Conservation (phyloP, 2,329 filamentous ascomycete species). For the Bipolaris cookei region DNA sequence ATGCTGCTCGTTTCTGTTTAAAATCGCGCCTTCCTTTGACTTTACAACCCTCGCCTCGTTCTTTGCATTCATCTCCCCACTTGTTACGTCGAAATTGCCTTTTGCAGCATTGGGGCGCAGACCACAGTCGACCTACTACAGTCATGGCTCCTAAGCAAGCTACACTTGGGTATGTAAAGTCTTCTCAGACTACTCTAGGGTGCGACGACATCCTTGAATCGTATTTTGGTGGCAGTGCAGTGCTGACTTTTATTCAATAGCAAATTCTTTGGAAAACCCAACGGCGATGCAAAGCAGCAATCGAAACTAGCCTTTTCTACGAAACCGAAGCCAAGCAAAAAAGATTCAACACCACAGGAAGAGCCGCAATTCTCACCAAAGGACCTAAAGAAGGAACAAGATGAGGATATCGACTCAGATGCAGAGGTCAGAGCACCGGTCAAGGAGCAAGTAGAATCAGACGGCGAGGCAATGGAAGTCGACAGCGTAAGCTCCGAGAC, state of each 20-base stretch:
- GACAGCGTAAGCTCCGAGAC: conserved; percentile 32
- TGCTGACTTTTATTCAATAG: conserved; percentile 55
- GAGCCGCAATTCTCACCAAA: conserved; percentile 30
- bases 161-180: conserved; percentile 85
- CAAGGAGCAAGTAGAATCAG: conserved; percentile 28
- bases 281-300: conserved; percentile 72
- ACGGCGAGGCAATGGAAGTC: conserved; percentile 36
- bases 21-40: conserved; percentile 11
- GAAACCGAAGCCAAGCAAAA: conserved; percentile 52
- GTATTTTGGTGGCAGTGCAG: background rate
- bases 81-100: conserved; percentile 9
- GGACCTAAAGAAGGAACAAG: conserved; percentile 24
- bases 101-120: conserved; percentile 14
- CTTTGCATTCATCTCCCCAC: conserved; percentile 12
- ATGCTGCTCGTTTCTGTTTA: conserved; percentile 30
- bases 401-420: conserved; percentile 23
- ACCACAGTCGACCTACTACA: conserved; percentile 19
- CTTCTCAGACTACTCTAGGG: conserved; percentile 76
- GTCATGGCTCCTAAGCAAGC: conserved; percentile 70
- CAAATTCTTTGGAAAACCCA: conserved; percentile 80
- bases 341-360: conserved; percentile 26
- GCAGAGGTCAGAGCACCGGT: conserved; percentile 27
- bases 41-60: conserved; percentile 10
- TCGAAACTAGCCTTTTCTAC: conserved; percentile 79
- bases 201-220: conserved; percentile 53